Base-by-base conservation (phyloP, 106 monocot genomes). In the Ottelia alismoides region DNA sequence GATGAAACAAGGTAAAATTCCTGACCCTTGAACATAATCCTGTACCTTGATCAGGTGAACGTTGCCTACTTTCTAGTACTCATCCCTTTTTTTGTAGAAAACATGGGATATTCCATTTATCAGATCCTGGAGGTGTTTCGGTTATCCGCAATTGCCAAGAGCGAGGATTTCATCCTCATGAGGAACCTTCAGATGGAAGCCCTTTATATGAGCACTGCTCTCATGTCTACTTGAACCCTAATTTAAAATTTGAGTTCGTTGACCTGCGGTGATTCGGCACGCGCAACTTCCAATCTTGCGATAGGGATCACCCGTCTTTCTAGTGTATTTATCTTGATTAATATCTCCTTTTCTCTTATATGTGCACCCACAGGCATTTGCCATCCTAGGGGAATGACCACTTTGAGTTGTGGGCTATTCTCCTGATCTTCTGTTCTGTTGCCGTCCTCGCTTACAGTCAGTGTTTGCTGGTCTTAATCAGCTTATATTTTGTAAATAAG, bases 71-170 rank as follows among this genome's bases (percentile, higher is more conserved):
- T 43, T 6, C 16, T 43, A 43, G 16, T 43, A 43, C 6, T 43
- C 40, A 43, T 43, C 6, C 40, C 40, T 43, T 43, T 43, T 43
- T 16, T 43, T 43, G 16, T 43, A 99, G 98, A 70, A 90, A 60
- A 19, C 90, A 90, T 45, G 98, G 90, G 12, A 99, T 99, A 72
- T 99, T 99, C 64, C 98, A 99, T 66, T 70, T 99, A 40, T 77
- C 98, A 20, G 90, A 99, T 60, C 62, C 62, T 1, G 50, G 49
- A n/a, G 62, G 62, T 22, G 62, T 86, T 2, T 72, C 72, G 46
- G 75, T 86, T 50, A 81, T 99, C 25, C 78, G 86, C 1, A 84
- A 86, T 47, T 99, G 90, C 31, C 82, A 83, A 55, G 81, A 86
- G 43, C 71, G 75, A 11, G 89, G 98, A 7, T 85, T 99, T 60